Conservation (phyloP, 305 asterid species). For the Fraxinus baroniana region DNA sequence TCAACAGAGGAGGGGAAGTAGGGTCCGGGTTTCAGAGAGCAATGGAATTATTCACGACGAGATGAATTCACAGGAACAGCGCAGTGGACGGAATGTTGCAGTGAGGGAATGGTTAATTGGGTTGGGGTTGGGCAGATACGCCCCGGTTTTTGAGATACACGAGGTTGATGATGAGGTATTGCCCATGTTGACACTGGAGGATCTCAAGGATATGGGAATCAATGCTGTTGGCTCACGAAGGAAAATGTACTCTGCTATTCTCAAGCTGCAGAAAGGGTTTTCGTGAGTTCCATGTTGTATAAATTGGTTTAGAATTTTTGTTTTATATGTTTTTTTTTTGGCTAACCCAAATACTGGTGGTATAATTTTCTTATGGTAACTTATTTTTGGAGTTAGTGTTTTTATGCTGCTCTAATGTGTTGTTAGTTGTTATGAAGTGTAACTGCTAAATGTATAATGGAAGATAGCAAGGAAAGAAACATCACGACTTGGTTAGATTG, state of each 20-base stretch:
- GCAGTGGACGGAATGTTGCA: constrained; percentile 43
- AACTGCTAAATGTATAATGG: constrained; percentile 33
- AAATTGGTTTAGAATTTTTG: constrained; percentile 25
- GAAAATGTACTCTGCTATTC: constrained; percentile 72
- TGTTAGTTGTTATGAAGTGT: constrained; percentile 34
- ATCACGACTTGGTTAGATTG: constrained; percentile 26
- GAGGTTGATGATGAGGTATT: constrained; percentile 92
- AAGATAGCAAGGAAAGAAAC: constrained; percentile 28
- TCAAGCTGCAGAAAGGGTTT: constrained; percentile 67
- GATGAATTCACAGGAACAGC: constrained; percentile 51
- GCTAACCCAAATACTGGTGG: constrained; percentile 38
- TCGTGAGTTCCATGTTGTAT: constrained; percentile 53
- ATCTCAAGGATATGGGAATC: constrained; percentile 94
- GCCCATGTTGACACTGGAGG: constrained; percentile 85
- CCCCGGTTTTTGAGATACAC: constrained; percentile 80
- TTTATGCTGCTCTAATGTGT: constrained; percentile 27
- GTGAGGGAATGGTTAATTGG: constrained; percentile 85
- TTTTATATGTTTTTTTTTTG: constrained; percentile 20
- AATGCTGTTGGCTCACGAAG: constrained; percentile 89
- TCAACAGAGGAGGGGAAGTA: constrained; percentile 50
- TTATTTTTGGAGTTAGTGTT: constrained; percentile 35
- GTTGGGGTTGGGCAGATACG: constrained; percentile 74
- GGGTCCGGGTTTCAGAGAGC: constrained; percentile 50
- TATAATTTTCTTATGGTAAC: constrained; percentile 30
- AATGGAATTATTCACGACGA: constrained; percentile 51